Evolutionary conservation across 306 rosid genomes (phyloP).

Genomic region (Cicer chorassanicum): DNA sequence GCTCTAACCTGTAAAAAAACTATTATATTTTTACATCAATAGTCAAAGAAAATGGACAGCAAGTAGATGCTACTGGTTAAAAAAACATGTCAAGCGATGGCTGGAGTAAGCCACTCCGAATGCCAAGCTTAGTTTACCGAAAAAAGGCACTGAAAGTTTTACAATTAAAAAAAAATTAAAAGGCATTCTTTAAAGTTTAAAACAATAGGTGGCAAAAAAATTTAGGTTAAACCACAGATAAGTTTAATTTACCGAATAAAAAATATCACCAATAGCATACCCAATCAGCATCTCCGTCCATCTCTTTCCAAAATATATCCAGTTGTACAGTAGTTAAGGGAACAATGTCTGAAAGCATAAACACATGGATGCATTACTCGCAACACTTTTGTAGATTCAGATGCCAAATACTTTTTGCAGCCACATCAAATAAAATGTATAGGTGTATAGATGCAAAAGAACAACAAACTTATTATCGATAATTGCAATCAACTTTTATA

Average conservation of each 20-base stretch:
- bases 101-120: background rate
- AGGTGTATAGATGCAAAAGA: slow-evolving; percentile 1
- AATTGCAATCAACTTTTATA: slow-evolving; percentile 36
- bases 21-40: slow-evolving; percentile 42
- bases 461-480: background rate
- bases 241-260: slow-evolving; percentile 55
- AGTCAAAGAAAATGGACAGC: slow-evolving; percentile 27
- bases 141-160: slow-evolving; percentile 8
- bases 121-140: slow-evolving; percentile 11
- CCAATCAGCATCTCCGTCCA: slow-evolving; percentile 93
- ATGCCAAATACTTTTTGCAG: slow-evolving; percentile 13
- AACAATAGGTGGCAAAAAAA: slow-evolving; percentile 36
- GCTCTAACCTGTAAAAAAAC: slow-evolving; percentile 77
- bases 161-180: slow-evolving; percentile 32
- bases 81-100: slow-evolving; percentile 21
- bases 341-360: slow-evolving; percentile 70
- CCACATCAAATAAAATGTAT: slow-evolving; percentile 26
- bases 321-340: slow-evolving; percentile 73
- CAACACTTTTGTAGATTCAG: slow-evolving; percentile 26
- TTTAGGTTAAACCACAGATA: slow-evolving; percentile 49
- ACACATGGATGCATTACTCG: slow-evolving; percentile 43
- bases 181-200: background rate
- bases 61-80: slow-evolving; percentile 31
- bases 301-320: slow-evolving; percentile 95
- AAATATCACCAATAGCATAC: slow-evolving; percentile 65